Base-by-base conservation (phyloP, 805 yeast species). In the Maudiozyma pseudohumilis region DNA sequence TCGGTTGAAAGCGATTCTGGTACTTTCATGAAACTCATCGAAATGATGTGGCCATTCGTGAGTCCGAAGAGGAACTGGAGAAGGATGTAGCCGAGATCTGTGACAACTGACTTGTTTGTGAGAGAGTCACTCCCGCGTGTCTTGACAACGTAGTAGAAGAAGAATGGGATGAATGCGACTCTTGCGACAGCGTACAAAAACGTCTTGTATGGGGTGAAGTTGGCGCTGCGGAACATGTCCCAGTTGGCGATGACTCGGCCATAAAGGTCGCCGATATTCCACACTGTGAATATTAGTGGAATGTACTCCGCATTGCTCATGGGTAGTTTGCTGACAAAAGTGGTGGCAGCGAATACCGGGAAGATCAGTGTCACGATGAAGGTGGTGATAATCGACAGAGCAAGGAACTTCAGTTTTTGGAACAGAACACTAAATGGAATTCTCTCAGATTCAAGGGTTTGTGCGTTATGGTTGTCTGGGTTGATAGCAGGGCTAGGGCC, bases 201-300 rank as follows among this genome's bases (percentile, higher is more conserved):
- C 40, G 82, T 59, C 11, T 54, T 59, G 20, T 29, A 38, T 19
- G 61, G 52, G 1, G 56, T 45, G 29, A 50, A 49, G 3, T 17
- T 20, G 2, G 44, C 34, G 32, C 40, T 30, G 32, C 50, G 45
- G 41, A 56, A 55, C 27, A 44, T 34, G 18, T 53, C 47, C 42
- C 51, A 33, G 26, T 2, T 83, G 76, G 67, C 95, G 77, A 25
- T 43, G 4, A 85, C 55, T 33, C 98, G 67, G 2, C 96, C 96
- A 3, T 66, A 58, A 20, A 92, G 65, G 55, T 89, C 98, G 15
- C 97, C 97, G 11, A 75, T 40, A 58, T 89, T 89, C 98, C 98
- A 89, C 12, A 82, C 56, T 17, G 88, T 63, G 55, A 80, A 86
- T 3, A 85, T 77, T 36, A 86, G 57, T 2, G 97, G 96, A 13